phyloP scores from a whole-genome alignment of 257 asterid genomes.

The Ilex asprella region DNA sequence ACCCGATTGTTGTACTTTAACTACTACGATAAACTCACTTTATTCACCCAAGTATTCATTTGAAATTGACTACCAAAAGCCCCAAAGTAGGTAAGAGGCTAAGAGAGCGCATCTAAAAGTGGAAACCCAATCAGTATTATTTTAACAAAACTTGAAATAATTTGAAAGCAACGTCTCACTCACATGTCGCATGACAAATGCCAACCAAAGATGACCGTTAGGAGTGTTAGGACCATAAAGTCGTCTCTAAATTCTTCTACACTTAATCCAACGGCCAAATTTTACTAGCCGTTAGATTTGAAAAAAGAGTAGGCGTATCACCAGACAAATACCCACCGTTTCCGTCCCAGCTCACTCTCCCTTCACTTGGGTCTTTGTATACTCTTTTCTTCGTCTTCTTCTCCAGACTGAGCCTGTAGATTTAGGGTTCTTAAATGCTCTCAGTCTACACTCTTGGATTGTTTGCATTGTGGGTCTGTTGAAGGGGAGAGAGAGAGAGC shows the following conservation, averaged over 20 bases:
- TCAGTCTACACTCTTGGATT: slow-evolving; percentile 13
- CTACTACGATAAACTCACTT: too few species aligned
- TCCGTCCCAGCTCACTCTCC: slow-evolving; percentile 15
- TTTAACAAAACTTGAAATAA: slow-evolving; percentile 2
- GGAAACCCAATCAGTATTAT: slow-evolving; percentile 3
- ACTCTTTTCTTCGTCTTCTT: not conserved
- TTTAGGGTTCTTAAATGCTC: slow-evolving; percentile 12
- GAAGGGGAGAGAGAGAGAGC: not conserved
- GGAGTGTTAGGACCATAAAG: not conserved
- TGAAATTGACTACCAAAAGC: too few species aligned
- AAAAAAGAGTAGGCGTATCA: slow-evolving; percentile 26
- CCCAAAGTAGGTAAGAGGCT: slow-evolving; percentile 19
- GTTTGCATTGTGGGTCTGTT: slow-evolving; percentile 13
- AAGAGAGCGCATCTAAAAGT: slow-evolving; percentile 21
- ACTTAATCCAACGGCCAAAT: slow-evolving; percentile 39
- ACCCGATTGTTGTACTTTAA: too few species aligned
- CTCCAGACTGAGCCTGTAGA: not conserved
- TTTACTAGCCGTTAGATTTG: slow-evolving; percentile 86
- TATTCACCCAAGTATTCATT: too few species aligned
- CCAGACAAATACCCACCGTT: slow-evolving; percentile 40
- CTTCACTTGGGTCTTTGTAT: slow-evolving; percentile 13
- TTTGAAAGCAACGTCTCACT: slow-evolving; percentile 53
- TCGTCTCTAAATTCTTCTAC: slow-evolving; percentile 26
- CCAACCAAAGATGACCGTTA: slow-evolving; percentile 62
- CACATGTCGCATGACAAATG: slow-evolving; percentile 7